Evolutionary conservation across 495 filamentous ascomycete genomes (phyloP), one percentile per base, ranked within the genome.

Genomic region (Annulohypoxylon maeteangense): DNA sequence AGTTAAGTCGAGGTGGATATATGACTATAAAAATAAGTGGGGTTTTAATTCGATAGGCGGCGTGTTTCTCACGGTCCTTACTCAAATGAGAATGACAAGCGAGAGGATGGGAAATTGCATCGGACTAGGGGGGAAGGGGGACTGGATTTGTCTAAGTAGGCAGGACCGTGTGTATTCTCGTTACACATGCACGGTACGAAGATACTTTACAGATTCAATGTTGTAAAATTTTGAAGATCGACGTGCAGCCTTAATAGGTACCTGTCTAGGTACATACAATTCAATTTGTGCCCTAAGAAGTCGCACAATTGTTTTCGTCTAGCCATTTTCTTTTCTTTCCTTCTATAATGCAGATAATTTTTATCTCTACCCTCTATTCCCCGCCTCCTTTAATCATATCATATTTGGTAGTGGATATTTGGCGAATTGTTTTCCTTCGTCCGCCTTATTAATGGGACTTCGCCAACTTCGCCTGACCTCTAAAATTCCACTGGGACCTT

Each of bases 21-120:
- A 56, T 62, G 56, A 50, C 22, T 51, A 45, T 65, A 42, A 42
- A 18, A 14, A 71, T 62, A 62, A 67, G 63, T 71, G 68, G 68
- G 34, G 32, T 27, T 14, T 23, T 61, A 68, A 68, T 72, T 68
- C 59, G 55, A 72, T 57, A 40, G 48, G 60, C 65, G 55, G 70
- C 70, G 53, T 59, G 70, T 53, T 60, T 60, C 38, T 65, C 38
- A 25, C 56, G 70, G 60, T 60, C 62, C 51, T 68, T 68, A 73
- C 70, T 68, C 18, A 8, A 65, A 68, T 16, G 58, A 73, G 70
- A 56, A 68, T 57, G 42, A 44, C 36, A 73, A 73, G 70, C 70
- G 65, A 68, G 48, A 68, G 48, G 65, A 65, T 68, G 70, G 64
- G 70, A 73, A 73, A 73, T 73, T 73, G 14, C 65, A 60, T 68